phyloP scores from a whole-genome alignment of 805 yeast genomes.

The Yamadazyma paraphyllophila region DNA sequence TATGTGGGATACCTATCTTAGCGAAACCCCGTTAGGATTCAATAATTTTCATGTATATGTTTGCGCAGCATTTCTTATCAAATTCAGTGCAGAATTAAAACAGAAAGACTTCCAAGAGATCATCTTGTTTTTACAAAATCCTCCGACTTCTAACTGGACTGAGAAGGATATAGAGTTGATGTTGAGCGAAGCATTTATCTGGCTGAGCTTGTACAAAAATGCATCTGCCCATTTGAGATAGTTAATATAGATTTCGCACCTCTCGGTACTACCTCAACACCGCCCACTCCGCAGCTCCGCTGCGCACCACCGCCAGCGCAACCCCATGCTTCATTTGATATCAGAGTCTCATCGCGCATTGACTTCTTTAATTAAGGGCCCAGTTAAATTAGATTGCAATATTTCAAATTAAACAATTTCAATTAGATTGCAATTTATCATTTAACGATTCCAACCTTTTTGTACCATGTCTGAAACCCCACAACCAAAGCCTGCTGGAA shows the following conservation, averaged over 20 bases:
- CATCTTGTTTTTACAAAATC: conserved; percentile 84
- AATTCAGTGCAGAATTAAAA: conserved; percentile 77
- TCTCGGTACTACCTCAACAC: too few relatives aligned
- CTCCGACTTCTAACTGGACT: conserved; percentile 83
- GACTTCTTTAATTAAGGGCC: conserved; percentile 11
- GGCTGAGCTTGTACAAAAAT: conserved; percentile 91
- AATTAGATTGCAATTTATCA: too few relatives aligned
- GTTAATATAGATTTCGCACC: neutral
- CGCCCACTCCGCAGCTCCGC: too few relatives aligned
- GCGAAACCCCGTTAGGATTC: conserved; percentile 75
- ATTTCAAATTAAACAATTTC: too few relatives aligned
- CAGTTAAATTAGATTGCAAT: neutral
- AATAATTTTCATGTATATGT: conserved; percentile 94
- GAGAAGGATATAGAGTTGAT: conserved; percentile 89
- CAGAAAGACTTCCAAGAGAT: conserved; percentile 93
- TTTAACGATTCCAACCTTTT: too few relatives aligned
- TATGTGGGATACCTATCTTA: conserved; percentile 96
- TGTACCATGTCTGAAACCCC: too few relatives aligned
- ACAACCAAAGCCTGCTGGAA: conserved; percentile 51
- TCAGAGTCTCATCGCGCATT: conserved; percentile 12
- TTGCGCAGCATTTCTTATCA: conserved; percentile 92
- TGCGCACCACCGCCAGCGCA: too few relatives aligned
- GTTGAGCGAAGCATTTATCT: conserved; percentile 92
- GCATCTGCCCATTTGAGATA: conserved; percentile 74
- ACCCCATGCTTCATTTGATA: neutral